Evolutionary conservation across 176 grass and related monocot species (phyloP).

Genomic region (Lolium multiflorum): DNA sequence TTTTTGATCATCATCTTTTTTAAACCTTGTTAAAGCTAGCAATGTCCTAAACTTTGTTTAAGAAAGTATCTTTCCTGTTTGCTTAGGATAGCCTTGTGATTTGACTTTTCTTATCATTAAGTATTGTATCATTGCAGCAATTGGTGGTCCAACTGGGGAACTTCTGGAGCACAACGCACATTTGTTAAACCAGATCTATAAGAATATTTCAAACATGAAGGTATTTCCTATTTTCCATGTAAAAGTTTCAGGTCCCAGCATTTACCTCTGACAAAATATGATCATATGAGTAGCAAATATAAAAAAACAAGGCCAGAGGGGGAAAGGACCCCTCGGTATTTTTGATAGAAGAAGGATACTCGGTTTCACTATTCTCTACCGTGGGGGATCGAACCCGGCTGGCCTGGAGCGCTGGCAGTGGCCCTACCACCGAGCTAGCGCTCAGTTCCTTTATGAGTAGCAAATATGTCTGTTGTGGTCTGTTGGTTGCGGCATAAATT

Average conservation of each 20-base stretch:
- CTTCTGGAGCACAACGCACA: conserved; percentile 68
- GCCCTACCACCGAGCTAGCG: too few relatives aligned
- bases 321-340: too few relatives aligned
- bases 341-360: too few relatives aligned
- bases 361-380: too few relatives aligned
- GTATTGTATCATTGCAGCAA: conserved; percentile 51
- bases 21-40: not conserved
- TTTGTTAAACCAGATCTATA: conserved; percentile 62
- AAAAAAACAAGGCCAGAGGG: too few relatives aligned
- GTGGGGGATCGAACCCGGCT: too few relatives aligned
- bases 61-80: not conserved
- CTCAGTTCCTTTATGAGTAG: not conserved
- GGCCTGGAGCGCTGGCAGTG: too few relatives aligned
- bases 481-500: conserved; percentile 4
- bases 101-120: not conserved
- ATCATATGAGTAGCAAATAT: not conserved
- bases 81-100: conserved; percentile 2
- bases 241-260: not conserved
- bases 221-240: conserved; percentile 34
- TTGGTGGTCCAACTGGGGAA: conserved; percentile 67
- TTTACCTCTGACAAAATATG: not conserved
- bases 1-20: conserved; percentile 9
- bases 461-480: not conserved
- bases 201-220: conserved; percentile 68
- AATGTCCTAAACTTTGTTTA: conserved; percentile 1